These are phyloP conservation scores for Pisolithus tinctorius DNA, from an alignment of 768 basidiomycete species.

Conservation along the genomic window DNA sequence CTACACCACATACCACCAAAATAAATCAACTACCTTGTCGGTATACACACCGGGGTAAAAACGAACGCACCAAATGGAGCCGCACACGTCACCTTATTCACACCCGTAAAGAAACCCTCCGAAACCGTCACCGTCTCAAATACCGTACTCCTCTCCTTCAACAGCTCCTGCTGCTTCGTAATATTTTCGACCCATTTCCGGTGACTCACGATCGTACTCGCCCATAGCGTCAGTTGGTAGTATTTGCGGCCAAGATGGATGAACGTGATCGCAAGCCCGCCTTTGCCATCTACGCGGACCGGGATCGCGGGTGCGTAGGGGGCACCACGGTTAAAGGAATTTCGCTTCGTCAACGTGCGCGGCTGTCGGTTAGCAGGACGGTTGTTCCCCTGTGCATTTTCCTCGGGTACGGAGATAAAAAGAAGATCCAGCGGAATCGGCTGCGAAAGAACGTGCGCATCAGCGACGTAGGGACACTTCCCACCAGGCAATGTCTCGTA, in stretches of 20 bases:
- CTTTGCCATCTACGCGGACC: conserved; percentile 59
- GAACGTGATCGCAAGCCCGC: conserved; percentile 89
- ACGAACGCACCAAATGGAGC: conserved; percentile 71
- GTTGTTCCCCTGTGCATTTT: conserved; percentile 30
- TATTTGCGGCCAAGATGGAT: conserved; percentile 89
- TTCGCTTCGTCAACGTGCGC: conserved; percentile 38
- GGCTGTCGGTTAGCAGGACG: conserved; percentile 37
- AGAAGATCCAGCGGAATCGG: conserved; percentile 95
- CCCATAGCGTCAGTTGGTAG: conserved; percentile 90
- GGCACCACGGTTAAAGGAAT: conserved; percentile 35
- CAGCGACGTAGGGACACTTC: background rate
- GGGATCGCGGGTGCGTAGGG: conserved; percentile 42
- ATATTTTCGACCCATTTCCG: conserved; percentile 95
- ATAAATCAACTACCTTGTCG: background rate
- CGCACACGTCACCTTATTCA: conserved; percentile 90
- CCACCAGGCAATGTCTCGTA: background rate
- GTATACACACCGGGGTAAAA: background rate
- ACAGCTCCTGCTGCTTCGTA: conserved; percentile 76
- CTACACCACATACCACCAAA: conserved; percentile 34
- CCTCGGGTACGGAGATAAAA: conserved; percentile 72
- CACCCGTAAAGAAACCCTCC: conserved; percentile 81
- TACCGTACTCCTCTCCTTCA: conserved; percentile 78
- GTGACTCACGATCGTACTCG: conserved; percentile 74
- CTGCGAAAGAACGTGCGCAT: conserved; percentile 32
- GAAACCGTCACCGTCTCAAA: conserved; percentile 83